These are phyloP conservation scores for Boletus reticulatus DNA, from an alignment of 768 basidiomycete genomes.

Conservation along the genomic window DNA sequence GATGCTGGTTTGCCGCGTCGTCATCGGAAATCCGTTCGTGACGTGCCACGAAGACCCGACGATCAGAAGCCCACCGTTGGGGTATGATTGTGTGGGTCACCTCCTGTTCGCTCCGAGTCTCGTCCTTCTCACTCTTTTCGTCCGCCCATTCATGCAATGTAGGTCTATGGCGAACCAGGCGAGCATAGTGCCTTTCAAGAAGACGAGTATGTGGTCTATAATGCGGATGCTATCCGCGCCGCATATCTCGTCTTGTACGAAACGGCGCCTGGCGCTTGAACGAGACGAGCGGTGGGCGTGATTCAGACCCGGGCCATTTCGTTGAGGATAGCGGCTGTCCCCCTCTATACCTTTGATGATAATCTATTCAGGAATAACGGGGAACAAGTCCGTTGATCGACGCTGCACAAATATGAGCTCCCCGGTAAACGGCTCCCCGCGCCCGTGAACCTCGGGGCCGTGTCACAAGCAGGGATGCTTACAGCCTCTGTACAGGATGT, in stretches of 20 bases:
- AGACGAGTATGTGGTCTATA: slow-evolving; percentile 27
- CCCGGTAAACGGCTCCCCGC: too few species aligned
- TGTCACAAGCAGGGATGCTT: too few species aligned
- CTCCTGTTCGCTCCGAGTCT: too few species aligned
- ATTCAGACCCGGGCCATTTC: neutral
- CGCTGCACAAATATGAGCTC: too few species aligned
- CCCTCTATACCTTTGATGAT: too few species aligned
- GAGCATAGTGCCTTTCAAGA: slow-evolving; percentile 9
- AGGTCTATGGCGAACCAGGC: slow-evolving; percentile 18
- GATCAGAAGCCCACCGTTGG: slow-evolving; percentile 14
- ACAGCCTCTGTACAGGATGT: too few species aligned
- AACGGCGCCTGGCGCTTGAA: neutral
- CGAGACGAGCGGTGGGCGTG: neutral
- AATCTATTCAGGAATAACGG: too few species aligned
- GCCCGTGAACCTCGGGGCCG: too few species aligned
- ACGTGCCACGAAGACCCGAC: slow-evolving; percentile 6
- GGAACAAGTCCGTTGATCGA: too few species aligned
- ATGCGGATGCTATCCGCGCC: slow-evolving; percentile 22
- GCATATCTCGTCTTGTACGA: slow-evolving; percentile 27
- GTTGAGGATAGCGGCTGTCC: neutral
- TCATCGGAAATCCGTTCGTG: slow-evolving; percentile 13
- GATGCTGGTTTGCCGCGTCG: slow-evolving; percentile 25
- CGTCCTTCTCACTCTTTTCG: neutral
- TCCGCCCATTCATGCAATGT: neutral
- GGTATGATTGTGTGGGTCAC: slow-evolving; percentile 21